Conservation (phyloP, 371 early-diverging fungal genomes). For the Antonospora locustae region DNA sequence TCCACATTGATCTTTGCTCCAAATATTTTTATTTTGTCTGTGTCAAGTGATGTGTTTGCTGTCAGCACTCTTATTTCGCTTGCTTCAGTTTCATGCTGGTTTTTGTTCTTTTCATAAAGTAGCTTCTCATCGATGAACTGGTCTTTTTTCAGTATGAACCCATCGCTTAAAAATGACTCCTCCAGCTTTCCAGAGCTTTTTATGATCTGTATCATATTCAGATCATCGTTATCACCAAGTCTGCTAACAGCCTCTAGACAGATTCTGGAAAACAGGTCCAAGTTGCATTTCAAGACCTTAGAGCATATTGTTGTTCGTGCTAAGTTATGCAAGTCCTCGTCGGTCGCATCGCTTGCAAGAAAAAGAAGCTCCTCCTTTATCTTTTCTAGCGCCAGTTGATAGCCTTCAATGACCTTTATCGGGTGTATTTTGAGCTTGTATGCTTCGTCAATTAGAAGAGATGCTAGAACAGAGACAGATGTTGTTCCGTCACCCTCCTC, state of each 20-base stretch:
- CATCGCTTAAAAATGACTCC: constrained; percentile 89
- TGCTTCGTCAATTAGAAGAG: constrained; percentile 84
- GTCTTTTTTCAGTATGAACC: constrained; percentile 91
- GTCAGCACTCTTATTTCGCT: constrained; percentile 79
- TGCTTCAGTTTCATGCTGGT: too few relatives aligned
- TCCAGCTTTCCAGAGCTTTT: constrained; percentile 88
- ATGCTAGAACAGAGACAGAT: constrained; percentile 87
- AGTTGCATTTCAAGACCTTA: constrained; percentile 84
- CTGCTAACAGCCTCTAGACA: constrained; percentile 82
- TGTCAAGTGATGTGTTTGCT: constrained; percentile 97
- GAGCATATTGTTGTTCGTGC: constrained; percentile 90
- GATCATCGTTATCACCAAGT: constrained; percentile 56
- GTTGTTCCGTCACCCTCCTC: constrained; percentile 99
- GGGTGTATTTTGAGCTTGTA: constrained; percentile 90
- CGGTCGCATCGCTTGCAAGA: constrained; percentile 65
- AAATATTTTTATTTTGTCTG: constrained; percentile 98
- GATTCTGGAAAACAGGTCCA: constrained; percentile 81
- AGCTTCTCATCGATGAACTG: constrained; percentile 81
- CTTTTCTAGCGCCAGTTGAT: constrained; percentile 70
- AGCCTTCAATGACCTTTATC: constrained; percentile 88
- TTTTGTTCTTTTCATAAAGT: constrained; percentile 62
- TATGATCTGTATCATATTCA: constrained; percentile 94
- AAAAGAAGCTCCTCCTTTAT: constrained; percentile 70
- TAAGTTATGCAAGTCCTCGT: constrained; percentile 40
- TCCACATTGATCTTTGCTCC: constrained; percentile 89